These are phyloP conservation scores for Pulveroboletus sp. DNA, from an alignment of 768 basidiomycete species.

Conservation along the genomic window DNA sequence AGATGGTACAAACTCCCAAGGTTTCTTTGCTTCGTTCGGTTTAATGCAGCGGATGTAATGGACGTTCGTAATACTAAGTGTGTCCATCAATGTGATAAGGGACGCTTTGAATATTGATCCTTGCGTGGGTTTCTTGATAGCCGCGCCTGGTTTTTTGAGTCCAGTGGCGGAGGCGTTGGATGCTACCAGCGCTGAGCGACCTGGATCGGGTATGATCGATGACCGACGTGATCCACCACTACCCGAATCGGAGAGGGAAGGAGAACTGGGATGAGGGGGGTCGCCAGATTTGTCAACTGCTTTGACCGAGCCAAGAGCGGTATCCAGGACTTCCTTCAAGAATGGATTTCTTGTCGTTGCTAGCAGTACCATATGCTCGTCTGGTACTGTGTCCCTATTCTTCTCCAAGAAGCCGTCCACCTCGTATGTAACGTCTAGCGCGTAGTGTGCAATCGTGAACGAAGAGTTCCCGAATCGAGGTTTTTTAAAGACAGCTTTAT, in stretches of 20 bases:
- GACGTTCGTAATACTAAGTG: constrained; percentile 93
- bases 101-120: constrained; percentile 99
- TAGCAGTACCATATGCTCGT: constrained; percentile 91
- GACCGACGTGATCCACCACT: constrained; percentile 76
- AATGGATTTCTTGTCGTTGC: constrained; percentile 86
- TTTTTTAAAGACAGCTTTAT: constrained; percentile 92
- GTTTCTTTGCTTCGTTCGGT: constrained; percentile 92
- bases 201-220: constrained; percentile 85
- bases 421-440: constrained; percentile 97
- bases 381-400: constrained; percentile 97
- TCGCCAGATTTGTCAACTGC: constrained; percentile 43
- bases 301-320: constrained; percentile 74
- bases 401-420: constrained; percentile 98
- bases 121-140: constrained; percentile 89
- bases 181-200: constrained; percentile 67
- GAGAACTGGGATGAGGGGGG: constrained; percentile 67
- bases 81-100: constrained; percentile 92
- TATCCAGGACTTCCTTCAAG: constrained; percentile 90
- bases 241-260: constrained; percentile 72
- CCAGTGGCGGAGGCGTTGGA: constrained; percentile 38
- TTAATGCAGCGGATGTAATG: constrained; percentile 99
- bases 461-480: constrained; percentile 97
- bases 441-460: constrained; percentile 98
- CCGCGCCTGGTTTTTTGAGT: constrained; percentile 60
- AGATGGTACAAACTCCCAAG: constrained; percentile 96